Evolutionary conservation across 2,329 filamentous ascomycete genomes (phyloP).

Genomic region (Drechslerella stenobrocha): DNA sequence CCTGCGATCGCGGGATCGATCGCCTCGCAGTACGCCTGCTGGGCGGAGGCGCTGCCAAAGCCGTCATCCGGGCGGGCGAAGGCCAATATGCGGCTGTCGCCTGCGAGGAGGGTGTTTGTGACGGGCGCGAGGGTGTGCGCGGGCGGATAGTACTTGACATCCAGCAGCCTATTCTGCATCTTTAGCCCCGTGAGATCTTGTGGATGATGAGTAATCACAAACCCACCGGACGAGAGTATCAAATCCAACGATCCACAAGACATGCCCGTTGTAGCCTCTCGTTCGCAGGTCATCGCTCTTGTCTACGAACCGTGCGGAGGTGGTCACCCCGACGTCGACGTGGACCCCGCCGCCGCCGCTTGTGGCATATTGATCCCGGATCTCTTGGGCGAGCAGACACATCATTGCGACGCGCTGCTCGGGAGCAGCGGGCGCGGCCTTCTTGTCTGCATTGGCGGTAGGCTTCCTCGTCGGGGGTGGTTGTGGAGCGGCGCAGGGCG

Average conservation of each 20-base stretch:
- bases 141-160: constrained; percentile 44
- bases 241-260: constrained; percentile 36
- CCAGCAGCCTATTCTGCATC: constrained; percentile 13
- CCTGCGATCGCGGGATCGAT: constrained; percentile 9
- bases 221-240: constrained; percentile 28
- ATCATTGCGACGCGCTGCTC: constrained; percentile 44
- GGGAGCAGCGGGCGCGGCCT: constrained; percentile 20
- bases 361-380: background rate
- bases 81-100: constrained; percentile 16
- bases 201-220: background rate
- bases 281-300: constrained; percentile 21
- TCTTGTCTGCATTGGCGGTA: constrained; percentile 41
- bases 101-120: constrained; percentile 19
- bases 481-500: constrained; percentile 16
- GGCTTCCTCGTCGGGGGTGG: constrained; percentile 40
- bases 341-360: background rate
- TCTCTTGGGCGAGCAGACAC: constrained; percentile 44
- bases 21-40: constrained; percentile 8
- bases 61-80: constrained; percentile 21
- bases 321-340: constrained; percentile 30
- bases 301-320: constrained; percentile 35
- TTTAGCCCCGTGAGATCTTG: no score
- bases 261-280: background rate
- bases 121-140: constrained; percentile 21
- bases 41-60: constrained; percentile 3